phyloP scores from a whole-genome alignment of 139 green algal genomes.

The Volvox reticuliferus region DNA sequence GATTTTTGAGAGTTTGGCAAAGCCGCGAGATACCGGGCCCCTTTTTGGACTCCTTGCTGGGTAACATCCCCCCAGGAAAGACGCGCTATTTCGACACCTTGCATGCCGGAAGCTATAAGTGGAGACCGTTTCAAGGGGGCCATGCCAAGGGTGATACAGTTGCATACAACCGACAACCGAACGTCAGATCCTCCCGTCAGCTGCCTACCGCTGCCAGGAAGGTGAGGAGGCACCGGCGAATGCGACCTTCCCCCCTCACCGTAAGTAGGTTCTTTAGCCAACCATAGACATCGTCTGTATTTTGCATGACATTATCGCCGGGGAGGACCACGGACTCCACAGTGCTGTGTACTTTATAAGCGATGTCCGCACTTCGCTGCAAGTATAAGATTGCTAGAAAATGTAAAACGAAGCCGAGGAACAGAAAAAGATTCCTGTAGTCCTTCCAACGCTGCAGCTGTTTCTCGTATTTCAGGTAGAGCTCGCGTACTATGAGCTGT shows the following conservation, averaged over 20 bases:
- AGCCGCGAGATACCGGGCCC: too few species aligned
- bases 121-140: too few species aligned
- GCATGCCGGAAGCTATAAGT: too few species aligned
- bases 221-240: too few species aligned
- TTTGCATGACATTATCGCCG: constrained; percentile 50
- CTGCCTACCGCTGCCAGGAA: too few species aligned
- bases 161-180: too few species aligned
- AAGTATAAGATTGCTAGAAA: constrained; percentile 81
- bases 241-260: constrained; percentile 39
- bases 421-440: constrained; percentile 80
- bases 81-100: too few species aligned
- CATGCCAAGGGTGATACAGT: too few species aligned
- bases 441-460: constrained; percentile 76
- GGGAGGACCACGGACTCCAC: constrained; percentile 70
- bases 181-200: too few species aligned
- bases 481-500: constrained; percentile 71
- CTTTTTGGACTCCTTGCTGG: too few species aligned
- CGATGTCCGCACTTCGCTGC: constrained; percentile 72
- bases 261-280: constrained; percentile 71
- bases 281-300: constrained; percentile 69
- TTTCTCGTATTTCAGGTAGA: constrained; percentile 74
- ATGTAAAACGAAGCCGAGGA: constrained; percentile 79
- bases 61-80: too few species aligned
- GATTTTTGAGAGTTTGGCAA: too few species aligned
- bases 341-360: constrained; percentile 73